phyloP scores from a whole-genome alignment of 805 yeast genomes.

The Lipomyces starkeyi region DNA sequence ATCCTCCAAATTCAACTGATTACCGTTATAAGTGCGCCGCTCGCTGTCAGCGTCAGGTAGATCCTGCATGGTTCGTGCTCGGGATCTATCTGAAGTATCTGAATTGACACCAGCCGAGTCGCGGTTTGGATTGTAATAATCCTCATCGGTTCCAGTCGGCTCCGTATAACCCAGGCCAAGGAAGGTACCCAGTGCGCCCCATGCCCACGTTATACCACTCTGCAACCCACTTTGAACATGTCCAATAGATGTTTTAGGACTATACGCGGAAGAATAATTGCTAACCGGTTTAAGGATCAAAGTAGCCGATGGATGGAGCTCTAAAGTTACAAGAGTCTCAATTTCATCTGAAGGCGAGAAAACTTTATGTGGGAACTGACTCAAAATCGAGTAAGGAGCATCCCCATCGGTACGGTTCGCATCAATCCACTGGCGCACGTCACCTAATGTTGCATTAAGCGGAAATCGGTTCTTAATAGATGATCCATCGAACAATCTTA shows the following conservation, averaged over 20 bases:
- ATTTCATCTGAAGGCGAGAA: constrained; percentile 69
- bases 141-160: constrained; percentile 3
- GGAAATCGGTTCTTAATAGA: constrained; percentile 59
- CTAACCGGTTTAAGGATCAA: constrained; percentile 70
- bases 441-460: constrained; percentile 54
- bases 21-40: constrained; percentile 63
- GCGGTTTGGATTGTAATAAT: constrained; percentile 16
- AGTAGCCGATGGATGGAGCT: constrained; percentile 74
- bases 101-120: neutral
- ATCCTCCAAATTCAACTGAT: constrained; percentile 59
- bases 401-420: constrained; percentile 56
- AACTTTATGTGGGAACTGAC: constrained; percentile 64
- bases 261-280: constrained; percentile 44
- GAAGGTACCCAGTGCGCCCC: constrained; percentile 42
- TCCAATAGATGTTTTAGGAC: constrained; percentile 31
- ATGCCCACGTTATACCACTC: constrained; percentile 35
- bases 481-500: constrained; percentile 72
- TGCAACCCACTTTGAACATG: constrained; percentile 33
- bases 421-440: constrained; percentile 69
- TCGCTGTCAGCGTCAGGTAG: constrained; percentile 47
- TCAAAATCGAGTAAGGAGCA: constrained; percentile 57
- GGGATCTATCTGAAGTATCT: constrained; percentile 11
- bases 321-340: constrained; percentile 58
- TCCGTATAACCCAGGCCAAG: constrained; percentile 40
- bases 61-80: constrained; percentile 33